phyloP scores from a whole-genome alignment of 2,329 filamentous ascomycete genomes.

The Neonectria neomacrospora region DNA sequence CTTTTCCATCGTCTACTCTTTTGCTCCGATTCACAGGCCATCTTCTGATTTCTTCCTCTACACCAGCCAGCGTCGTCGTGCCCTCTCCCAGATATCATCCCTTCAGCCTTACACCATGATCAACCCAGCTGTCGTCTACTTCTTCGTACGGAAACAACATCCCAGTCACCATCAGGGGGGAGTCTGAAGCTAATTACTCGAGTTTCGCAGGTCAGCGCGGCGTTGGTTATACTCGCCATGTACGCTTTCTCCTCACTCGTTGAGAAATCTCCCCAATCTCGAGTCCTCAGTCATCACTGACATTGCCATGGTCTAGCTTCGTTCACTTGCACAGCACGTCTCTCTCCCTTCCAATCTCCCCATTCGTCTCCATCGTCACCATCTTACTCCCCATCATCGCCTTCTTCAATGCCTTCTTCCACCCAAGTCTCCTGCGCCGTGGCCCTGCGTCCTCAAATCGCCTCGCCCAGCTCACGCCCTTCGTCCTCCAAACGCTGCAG shows the following conservation, averaged over 20 bases:
- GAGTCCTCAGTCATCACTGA: slow-evolving; percentile 5
- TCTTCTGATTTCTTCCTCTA: neutral
- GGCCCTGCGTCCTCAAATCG: slow-evolving; percentile 36
- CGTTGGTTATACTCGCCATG: slow-evolving; percentile 7
- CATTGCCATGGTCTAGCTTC: slow-evolving; percentile 44
- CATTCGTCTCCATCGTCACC: slow-evolving; percentile 50
- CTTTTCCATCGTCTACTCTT: neutral
- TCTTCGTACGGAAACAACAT: slow-evolving; percentile 42
- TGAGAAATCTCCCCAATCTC: neutral
- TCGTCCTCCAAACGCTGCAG: slow-evolving; percentile 56
- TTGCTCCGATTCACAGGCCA: neutral
- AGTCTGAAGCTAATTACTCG: neutral
- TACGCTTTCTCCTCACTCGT: neutral
- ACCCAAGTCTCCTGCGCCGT: slow-evolving; percentile 47
- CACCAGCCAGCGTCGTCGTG: too few relatives aligned
- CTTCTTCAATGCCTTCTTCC: slow-evolving; percentile 51
- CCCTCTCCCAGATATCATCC: neutral
- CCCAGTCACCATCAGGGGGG: too few relatives aligned
- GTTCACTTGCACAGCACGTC: slow-evolving; percentile 52
- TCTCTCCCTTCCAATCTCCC: slow-evolving; percentile 55
- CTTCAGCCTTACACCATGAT: slow-evolving; percentile 33
- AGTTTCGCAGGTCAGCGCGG: neutral
- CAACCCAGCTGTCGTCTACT: slow-evolving; percentile 46
- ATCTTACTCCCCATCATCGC: slow-evolving; percentile 55
- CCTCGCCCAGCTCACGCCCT: slow-evolving; percentile 43